Evolutionary conservation across 306 rosid genomes (phyloP), one percentile per base, ranked within the genome.

Genomic region (Medicago arabica): DNA sequence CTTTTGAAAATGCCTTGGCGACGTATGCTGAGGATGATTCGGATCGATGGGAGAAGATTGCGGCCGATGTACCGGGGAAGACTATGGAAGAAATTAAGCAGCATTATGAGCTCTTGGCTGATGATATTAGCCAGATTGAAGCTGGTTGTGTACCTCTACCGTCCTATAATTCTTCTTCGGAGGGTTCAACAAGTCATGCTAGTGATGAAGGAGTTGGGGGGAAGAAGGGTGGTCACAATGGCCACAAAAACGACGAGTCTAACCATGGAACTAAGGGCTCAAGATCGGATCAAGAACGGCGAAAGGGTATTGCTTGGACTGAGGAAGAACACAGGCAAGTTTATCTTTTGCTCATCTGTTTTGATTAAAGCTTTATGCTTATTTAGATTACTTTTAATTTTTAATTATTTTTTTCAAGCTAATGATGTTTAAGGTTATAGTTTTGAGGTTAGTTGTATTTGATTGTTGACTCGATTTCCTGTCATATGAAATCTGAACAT

Each of bases 301-400:
- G 98, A 34, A 94, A 94, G 84, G 98, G 98, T 50, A 87, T 94
- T 86, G 97, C 98, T 76, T 94, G 98, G 98, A 91, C 98, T 17
- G 97, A 91, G 78, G 98, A 94, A 57, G 98, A 94, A 75, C 98
- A 94, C 97, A 91, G 97, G 98, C 87, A 55, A 79, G 77, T 73
- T 81, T 71, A 5, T 80, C 6, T 19, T 66, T 80, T 80, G 39
- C 70, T 31, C 19, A 36, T 63, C 39, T 75, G 15, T 34, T 41
- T 83, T 5, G 70, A 53, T 7, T 12, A 39, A 58, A 62, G 9
- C 68, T 5, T 62, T 34, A 36, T 34, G 46, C 46, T n/a, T 9
- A 16, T 15, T 15, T 31, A 1, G 28, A 17, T 21, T 40, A 39
- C 47, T 63, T 61, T 63, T 17, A 41, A 11, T 11, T 65, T 23